Conservation (phyloP, 257 asterid species). For the Solanum acaule region DNA sequence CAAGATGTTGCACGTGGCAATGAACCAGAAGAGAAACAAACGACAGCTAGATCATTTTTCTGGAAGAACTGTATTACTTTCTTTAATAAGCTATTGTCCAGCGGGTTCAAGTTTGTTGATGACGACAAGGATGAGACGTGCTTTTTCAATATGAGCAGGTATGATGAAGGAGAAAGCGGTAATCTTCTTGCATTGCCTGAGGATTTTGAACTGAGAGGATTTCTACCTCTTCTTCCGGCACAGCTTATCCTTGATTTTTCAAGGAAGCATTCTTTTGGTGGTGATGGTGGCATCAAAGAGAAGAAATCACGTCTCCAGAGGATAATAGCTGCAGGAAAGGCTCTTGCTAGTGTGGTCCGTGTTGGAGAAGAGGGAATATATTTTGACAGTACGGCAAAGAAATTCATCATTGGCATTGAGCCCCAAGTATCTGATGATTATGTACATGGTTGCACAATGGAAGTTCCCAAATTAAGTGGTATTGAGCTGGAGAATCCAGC, state of each 20-base stretch:
- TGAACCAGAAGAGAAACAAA: constrained; percentile 73
- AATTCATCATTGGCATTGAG: constrained; percentile 59
- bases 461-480: constrained; percentile 16
- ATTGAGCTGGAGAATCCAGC: constrained; percentile 13
- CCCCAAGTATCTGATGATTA: constrained; percentile 50
- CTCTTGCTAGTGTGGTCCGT: constrained; percentile 56
- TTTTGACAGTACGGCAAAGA: constrained; percentile 50
- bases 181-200: constrained; percentile 82
- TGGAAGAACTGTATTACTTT: constrained; percentile 62
- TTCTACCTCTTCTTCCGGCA: constrained; percentile 77
- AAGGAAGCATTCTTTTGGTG: constrained; percentile 54
- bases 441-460: constrained; percentile 18
- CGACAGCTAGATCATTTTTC: constrained; percentile 54
- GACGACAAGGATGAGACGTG: constrained; percentile 75
- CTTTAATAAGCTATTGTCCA: constrained; percentile 60
- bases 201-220: constrained; percentile 91
- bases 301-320: constrained; percentile 60
- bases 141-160: constrained; percentile 77
- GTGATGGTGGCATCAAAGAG: constrained; percentile 53
- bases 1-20: constrained; percentile 65
- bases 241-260: constrained; percentile 86
- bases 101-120: constrained; percentile 37
- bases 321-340: constrained; percentile 89
- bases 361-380: constrained; percentile 59
- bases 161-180: constrained; percentile 69